Base-by-base conservation (phyloP, 176 grass and related monocot species). In the Elymus sibiricus region DNA sequence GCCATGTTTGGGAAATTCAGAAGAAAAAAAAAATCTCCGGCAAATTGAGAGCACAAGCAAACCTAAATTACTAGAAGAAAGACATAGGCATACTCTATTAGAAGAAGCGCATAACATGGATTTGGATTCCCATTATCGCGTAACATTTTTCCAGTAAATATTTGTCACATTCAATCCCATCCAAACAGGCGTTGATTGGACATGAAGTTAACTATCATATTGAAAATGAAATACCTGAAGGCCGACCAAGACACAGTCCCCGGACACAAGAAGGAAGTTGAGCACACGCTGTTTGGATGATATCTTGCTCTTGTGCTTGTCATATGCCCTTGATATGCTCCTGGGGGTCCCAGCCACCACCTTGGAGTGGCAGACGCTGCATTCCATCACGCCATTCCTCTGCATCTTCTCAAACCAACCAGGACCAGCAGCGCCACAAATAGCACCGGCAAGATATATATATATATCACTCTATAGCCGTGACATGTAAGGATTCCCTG, bases 241-340 rank as follows among this genome's bases (percentile, higher is more conserved):
- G 51, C 94, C 94, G 31, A 97, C 94, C 83, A 97, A 90, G 53
- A 97, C 90, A 77, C 94, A 97, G 83, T 97, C 92, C 38, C 94
- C 94, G 19, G 91, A 87, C 82, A 97, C 94, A 7, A 97, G 90
- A 82, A 97, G 88, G 72, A 92, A 78, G 31, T 85, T 90, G 27
- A 97, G 92, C 37, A 86, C 90, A 1, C 88, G 92, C 78, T 91
- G 76, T 81, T 97, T 97, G 29, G 90, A 89, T 2, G 94, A 97
- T 85, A 97, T 90, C 86, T 97, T 97, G 90, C 66, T 89, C 29
- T 84, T 87, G 76, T 97, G 90, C 90, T 91, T 97, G 85, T 97
- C 94, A 11, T 97, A 94, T 37, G 94, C 94, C 83, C 88, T 97
- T 5, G 94, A 97, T 66, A 92, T 81, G 55, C 90, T 97, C 79